These are phyloP conservation scores for Pleurotus tuoliensis DNA, from an alignment of 768 basidiomycete species.

Conservation along the genomic window DNA sequence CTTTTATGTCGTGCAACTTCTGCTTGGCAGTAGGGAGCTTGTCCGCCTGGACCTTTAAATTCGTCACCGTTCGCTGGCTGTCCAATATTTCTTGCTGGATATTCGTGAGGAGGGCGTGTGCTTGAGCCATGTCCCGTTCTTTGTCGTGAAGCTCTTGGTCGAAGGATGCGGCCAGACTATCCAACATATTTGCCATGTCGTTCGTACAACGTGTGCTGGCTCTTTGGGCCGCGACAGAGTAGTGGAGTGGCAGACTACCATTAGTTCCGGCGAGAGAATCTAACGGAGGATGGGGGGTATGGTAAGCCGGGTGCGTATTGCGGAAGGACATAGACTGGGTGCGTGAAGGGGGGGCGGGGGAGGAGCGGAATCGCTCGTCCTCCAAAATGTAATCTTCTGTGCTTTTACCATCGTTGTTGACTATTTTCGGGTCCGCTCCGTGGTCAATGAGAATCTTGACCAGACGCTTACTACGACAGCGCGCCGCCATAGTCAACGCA, in stretches of 20 bases:
- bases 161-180: slow-evolving; percentile 83
- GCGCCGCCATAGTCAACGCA: slow-evolving; percentile 92
- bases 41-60: slow-evolving; percentile 68
- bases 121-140: slow-evolving; percentile 88
- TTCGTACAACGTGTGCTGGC: slow-evolving; percentile 82
- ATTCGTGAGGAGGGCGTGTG: slow-evolving; percentile 78
- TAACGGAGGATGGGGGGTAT: slow-evolving; percentile 36
- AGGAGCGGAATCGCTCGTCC: slow-evolving; percentile 94
- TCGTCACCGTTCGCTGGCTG: slow-evolving; percentile 68
- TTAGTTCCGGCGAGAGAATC: slow-evolving; percentile 46
- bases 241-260: slow-evolving; percentile 73
- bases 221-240: slow-evolving; percentile 80
- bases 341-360: slow-evolving; percentile 75
- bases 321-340: slow-evolving; percentile 67
- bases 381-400: slow-evolving; percentile 99
- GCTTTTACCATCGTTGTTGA: slow-evolving; percentile 92
- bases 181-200: slow-evolving; percentile 83
- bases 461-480: slow-evolving; percentile 91
- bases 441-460: slow-evolving; percentile 96
- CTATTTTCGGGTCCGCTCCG: slow-evolving; percentile 92
- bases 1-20: slow-evolving; percentile 57
- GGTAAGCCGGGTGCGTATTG: slow-evolving; percentile 60
- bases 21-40: slow-evolving; percentile 58
- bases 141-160: slow-evolving; percentile 91
- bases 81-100: slow-evolving; percentile 91